Percentiles rank a stretch among this genome's conserved stretches.
Evolutionary conservation across 108 stramenopile species (phyloP).

Genomic region (Mayamaea pseudoterrestris): DNA sequence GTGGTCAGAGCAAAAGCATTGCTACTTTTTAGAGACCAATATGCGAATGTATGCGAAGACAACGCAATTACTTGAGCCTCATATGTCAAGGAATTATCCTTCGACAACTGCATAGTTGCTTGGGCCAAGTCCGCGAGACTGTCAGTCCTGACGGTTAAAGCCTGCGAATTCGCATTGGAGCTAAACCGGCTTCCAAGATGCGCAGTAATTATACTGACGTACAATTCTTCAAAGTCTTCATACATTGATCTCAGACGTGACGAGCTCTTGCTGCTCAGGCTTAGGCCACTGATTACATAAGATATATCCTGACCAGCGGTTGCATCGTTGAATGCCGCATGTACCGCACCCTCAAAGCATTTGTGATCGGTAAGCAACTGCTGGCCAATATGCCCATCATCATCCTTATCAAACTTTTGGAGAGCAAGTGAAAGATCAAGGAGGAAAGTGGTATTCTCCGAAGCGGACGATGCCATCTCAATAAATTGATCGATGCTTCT

Average conservation of each 20-base stretch:
- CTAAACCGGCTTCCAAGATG: background rate
- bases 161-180: background rate
- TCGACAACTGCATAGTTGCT: background rate
- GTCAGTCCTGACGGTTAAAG: too few species aligned
- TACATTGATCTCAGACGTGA: background rate
- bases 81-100: background rate
- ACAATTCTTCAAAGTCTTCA: background rate
- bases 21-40: conserved; percentile 7
- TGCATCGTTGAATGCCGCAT: conserved; percentile 6
- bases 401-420: background rate
- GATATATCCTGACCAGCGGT: conserved; percentile 5
- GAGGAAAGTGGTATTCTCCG: background rate
- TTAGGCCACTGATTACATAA: conserved; percentile 4
- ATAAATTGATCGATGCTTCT: too few species aligned
- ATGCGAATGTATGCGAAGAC: conserved; percentile 4
- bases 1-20: conserved; percentile 1
- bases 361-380: conserved; percentile 6
- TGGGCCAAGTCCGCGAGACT: background rate
- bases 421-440: conserved; percentile 1
- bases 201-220: background rate
- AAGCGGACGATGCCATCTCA: too few species aligned
- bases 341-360: conserved; percentile 4
- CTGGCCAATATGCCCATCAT: background rate
- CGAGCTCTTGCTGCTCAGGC: background rate
- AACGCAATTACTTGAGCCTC: background rate